Evolutionary conservation across 805 yeast genomes (phyloP), one percentile per base, ranked within the genome.

Genomic region (Scheffersomyces coipomensis): DNA sequence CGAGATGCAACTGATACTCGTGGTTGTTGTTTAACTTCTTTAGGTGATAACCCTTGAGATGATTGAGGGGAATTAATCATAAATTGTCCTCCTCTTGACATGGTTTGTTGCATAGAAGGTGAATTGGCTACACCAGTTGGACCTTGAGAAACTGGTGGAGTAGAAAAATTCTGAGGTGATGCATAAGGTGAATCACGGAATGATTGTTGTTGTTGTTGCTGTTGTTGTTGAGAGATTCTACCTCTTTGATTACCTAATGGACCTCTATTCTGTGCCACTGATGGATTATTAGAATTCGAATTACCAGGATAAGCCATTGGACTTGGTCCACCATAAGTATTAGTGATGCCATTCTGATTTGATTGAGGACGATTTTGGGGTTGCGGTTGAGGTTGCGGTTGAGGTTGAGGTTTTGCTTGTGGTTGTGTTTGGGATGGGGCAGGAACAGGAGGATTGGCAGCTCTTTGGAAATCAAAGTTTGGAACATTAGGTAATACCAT

Each of bases 401-500:
- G 29, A 17, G 30, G 25, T 19, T 34, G 46, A 12, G 4, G 19
- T n/a, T n/a, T 29, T n/a, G 15, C 10, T 34, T 35, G 40, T 22
- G 23, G 38, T 30, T 24, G 23, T 19, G 33, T 42, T 23, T 9
- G 29, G 6, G 17, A 30, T 9, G 16, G 26, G 2, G 18, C 37
- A 9, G 19, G 25, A 19, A 33, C 25, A 13, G 21, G 29, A 22
- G 22, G 38, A 42, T 18, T 34, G 37, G n/a, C 7, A 7, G 19
- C 31, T 32, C 21, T 40, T 37, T 18, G 33, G 34, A 10, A 53
- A 31, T 57, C 61, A 15, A 51, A 43, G 3, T 56, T 51, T 6
- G 62, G 56, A 9, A 62, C 67, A 24, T 58, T 58, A 2, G 74
- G 71, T 4, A 60, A 56, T 33, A 63, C 53, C 49, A 58, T 53